Base-by-base conservation (phyloP, 2,329 filamentous ascomycete species). In the Clonostachys chloroleuca region DNA sequence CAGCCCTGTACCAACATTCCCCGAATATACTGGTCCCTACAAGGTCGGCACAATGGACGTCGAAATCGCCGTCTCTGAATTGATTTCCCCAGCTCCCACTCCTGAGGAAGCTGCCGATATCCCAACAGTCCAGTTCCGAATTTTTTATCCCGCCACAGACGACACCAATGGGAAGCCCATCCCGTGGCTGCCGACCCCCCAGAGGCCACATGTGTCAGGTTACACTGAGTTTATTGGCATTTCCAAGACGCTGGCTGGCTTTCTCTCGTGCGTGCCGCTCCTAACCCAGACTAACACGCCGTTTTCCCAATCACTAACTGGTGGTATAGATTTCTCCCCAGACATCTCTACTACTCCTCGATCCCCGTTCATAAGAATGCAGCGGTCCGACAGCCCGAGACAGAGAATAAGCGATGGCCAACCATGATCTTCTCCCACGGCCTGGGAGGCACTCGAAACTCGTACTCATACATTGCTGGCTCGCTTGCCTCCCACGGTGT, bases 351-450 rank as follows among this genome's bases (percentile, higher is more conserved):
- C 62, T 89, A 86, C 61, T 81, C 87, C 42, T 77, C 82, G 2
- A 85, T 92, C 24, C 87, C 87, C 6, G 86, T 81, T 24, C 74
- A 82, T 54, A 84, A 87, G 55, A 88, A 91, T 60, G 87, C 87
- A 12, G 72, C 76, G 6, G 65, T 92, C 8, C 75, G 83, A 59
- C 50, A 71, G 49, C 59, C 81, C 49, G 58, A 69, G 12, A 67
- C 72, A 5, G 58, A 70, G 5, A 66, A 70, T 49, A 69, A 73
- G 47, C 72, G 81, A 68, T 94, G 88, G 86, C 89, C 90, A 0
- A 86, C 89, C 1, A 83, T 90, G 71, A 74, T 95, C 52, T 95
- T 95, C 66, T 94, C 89, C 2, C 90, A 95, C 60, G 90, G 90
- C 1, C 74, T 95, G 2, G 90, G 87, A 36, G 90, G 90, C 36